Conservation (phyloP, 148 eudicot genomes). For the Amaranthus cruentus region DNA sequence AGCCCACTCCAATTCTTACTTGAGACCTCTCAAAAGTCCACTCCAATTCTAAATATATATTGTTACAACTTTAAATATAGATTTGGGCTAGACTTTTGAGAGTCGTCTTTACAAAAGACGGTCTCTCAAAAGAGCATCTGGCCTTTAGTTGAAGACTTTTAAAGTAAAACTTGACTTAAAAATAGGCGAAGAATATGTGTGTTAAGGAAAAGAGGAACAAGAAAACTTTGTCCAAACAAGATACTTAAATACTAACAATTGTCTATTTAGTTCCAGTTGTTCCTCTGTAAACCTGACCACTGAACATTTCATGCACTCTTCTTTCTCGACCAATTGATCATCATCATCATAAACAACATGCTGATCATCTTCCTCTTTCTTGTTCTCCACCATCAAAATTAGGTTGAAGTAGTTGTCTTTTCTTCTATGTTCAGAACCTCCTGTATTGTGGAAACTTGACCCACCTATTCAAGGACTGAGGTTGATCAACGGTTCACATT, state of each 20-base stretch:
- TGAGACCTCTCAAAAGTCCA: no score
- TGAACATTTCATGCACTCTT: conserved; percentile 18
- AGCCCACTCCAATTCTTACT: no score
- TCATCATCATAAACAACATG: conserved; percentile 9
- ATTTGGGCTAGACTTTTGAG: no score
- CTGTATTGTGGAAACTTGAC: not conserved
- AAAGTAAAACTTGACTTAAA: conserved; percentile 4
- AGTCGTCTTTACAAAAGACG: no score
- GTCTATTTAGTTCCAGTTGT: conserved; percentile 37
- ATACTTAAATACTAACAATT: conserved; percentile 32
- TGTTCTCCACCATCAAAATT: conserved; percentile 18
- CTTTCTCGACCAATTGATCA: conserved; percentile 23
- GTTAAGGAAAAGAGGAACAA: conserved; percentile 15
- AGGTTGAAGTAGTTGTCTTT: conserved; percentile 19
- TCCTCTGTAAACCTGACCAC: conserved; percentile 33
- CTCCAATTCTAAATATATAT: no score
- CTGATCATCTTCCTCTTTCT: conserved; percentile 14
- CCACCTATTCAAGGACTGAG: conserved; percentile 36
- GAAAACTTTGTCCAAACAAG: conserved; percentile 22
- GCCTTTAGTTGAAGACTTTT: no score
- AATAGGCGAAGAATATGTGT: conserved; percentile 1
- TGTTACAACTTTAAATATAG: no score
- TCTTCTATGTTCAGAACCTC: not conserved
- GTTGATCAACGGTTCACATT: conserved; percentile 37
- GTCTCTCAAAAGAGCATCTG: no score